Evolutionary conservation across 768 basidiomycete genomes (phyloP).

Genomic region (Coprinellus micaceus): DNA sequence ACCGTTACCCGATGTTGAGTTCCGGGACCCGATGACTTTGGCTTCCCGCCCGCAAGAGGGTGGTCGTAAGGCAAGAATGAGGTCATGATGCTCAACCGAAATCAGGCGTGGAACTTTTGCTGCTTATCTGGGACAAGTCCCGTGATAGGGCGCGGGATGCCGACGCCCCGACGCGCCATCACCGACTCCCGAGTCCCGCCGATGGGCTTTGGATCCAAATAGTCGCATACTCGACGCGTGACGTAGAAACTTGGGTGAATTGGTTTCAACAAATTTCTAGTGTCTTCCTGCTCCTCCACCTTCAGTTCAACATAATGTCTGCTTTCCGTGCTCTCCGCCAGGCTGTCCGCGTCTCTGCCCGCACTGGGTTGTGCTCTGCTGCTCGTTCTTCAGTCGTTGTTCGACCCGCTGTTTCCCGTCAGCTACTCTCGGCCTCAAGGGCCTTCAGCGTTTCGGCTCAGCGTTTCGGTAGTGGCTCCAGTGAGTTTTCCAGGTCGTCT

Average conservation of each 20-base stretch:
- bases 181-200: too few relatives aligned
- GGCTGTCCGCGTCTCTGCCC: conserved; percentile 40
- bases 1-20: too few relatives aligned
- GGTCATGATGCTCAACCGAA: too few relatives aligned
- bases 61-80: too few relatives aligned
- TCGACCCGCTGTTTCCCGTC: conserved; percentile 22
- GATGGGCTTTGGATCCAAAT: neutral
- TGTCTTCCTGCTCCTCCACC: neutral
- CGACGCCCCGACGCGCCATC: too few relatives aligned
- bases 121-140: too few relatives aligned
- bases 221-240: neutral
- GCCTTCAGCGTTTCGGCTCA: conserved; percentile 45
- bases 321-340: conserved; percentile 59
- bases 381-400: conserved; percentile 26
- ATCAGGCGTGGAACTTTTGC: too few relatives aligned
- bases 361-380: conserved; percentile 27
- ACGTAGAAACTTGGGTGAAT: neutral
- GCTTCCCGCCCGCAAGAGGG: too few relatives aligned
- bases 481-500: conserved; percentile 25
- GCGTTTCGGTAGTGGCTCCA: conserved; percentile 42
- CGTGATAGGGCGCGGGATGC: too few relatives aligned
- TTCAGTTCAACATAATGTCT: conserved; percentile 55
- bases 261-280: neutral
- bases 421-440: conserved; percentile 23
- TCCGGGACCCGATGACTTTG: too few relatives aligned